These are phyloP conservation scores for Endoconidiophora laricicola DNA, from an alignment of 2,329 filamentous ascomycete genomes.

Conservation along the genomic window DNA sequence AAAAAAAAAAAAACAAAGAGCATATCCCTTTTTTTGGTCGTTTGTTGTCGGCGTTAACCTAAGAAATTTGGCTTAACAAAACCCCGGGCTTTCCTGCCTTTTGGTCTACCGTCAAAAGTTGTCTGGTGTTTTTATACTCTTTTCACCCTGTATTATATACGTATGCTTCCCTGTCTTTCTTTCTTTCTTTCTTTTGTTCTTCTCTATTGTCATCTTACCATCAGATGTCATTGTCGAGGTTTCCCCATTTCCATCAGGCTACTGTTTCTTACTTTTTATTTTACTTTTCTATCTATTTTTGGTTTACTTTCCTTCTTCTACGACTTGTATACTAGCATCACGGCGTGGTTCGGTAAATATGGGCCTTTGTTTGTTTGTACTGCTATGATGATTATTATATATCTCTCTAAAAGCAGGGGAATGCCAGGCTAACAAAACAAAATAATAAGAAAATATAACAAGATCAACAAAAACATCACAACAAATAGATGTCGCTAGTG, in stretches of 20 bases:
- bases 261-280: neutral
- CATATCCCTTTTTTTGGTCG: neutral
- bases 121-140: too few species aligned
- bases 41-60: neutral
- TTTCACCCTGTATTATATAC: too few species aligned
- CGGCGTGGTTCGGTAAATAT: neutral
- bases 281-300: neutral
- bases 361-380: neutral
- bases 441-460: too few species aligned
- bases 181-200: too few species aligned
- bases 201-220: neutral
- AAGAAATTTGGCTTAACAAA: neutral
- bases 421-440: too few species aligned
- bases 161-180: too few species aligned
- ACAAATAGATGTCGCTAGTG: too few species aligned
- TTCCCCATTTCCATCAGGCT: too few species aligned
- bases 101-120: neutral
- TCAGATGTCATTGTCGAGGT: neutral
- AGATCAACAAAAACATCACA: too few species aligned
- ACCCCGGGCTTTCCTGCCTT: neutral
- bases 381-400: too few species aligned
- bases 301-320: neutral
- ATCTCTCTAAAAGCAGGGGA: too few species aligned
- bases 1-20: too few species aligned
- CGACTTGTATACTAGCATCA: constrained; percentile 9